These are phyloP conservation scores for Apiotrichum sp. DNA, from an alignment of 1,284 basidiomycete genomes.

Conservation along the genomic window DNA sequence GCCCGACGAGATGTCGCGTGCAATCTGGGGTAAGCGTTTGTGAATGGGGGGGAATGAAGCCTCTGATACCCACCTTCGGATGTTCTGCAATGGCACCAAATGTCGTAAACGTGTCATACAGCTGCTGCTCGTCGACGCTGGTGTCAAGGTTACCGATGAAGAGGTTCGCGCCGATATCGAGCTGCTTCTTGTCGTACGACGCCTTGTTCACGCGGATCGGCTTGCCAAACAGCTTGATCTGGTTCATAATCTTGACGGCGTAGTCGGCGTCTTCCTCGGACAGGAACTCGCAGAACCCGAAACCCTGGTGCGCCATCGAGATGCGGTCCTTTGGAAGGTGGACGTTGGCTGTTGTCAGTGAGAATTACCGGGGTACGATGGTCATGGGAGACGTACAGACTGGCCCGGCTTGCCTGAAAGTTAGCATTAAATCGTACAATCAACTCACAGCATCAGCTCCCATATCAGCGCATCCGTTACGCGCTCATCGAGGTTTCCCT, in stretches of 20 bases:
- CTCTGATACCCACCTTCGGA: slow-evolving; percentile 67
- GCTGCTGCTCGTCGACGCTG: slow-evolving; percentile 81
- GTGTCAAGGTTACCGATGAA: slow-evolving; percentile 94
- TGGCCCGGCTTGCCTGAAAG: slow-evolving; percentile 75
- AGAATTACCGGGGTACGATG: slow-evolving; percentile 5
- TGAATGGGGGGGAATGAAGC: background rate
- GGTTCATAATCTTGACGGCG: slow-evolving; percentile 99
- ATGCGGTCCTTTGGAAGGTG: slow-evolving; percentile 99
- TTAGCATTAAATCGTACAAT: slow-evolving; percentile 5
- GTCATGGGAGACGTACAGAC: slow-evolving; percentile 61
- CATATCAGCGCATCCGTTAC: slow-evolving; percentile 90
- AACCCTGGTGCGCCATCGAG: slow-evolving; percentile 95
- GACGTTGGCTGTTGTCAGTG: slow-evolving; percentile 65
- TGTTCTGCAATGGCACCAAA: slow-evolving; percentile 92
- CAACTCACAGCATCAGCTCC: slow-evolving; percentile 80
- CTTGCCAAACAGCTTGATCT: slow-evolving; percentile 98
- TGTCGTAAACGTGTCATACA: slow-evolving; percentile 91
- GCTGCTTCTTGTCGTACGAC: slow-evolving; percentile 92
- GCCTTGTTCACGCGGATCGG: slow-evolving; percentile 98
- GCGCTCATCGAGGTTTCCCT: slow-evolving; percentile 96
- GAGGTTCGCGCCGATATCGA: slow-evolving; percentile 95
- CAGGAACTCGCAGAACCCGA: slow-evolving; percentile 98
- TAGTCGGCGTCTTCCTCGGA: slow-evolving; percentile 98
- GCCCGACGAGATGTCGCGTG: slow-evolving; percentile 76
- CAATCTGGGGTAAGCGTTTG: slow-evolving; percentile 57